These are phyloP conservation scores for Penicillium turbatum DNA, from an alignment of 495 filamentous ascomycete species.

Conservation along the genomic window DNA sequence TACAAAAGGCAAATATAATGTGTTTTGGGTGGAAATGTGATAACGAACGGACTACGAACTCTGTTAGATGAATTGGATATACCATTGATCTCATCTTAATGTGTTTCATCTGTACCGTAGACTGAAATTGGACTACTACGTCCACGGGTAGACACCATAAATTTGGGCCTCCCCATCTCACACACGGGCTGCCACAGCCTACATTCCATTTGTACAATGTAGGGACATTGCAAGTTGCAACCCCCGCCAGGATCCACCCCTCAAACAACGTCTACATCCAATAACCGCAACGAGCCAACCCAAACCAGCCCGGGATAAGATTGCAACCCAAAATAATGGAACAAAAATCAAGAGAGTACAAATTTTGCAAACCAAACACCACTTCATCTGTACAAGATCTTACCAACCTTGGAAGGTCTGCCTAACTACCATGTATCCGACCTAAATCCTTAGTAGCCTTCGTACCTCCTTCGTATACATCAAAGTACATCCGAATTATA, in stretches of 20 bases:
- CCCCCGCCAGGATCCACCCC: conserved; percentile 10
- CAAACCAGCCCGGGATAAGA: background rate
- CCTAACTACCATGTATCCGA: no score
- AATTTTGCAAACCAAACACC: background rate
- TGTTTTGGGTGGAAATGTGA: conserved; percentile 9
- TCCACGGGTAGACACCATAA: background rate
- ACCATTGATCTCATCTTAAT: conserved; percentile 6
- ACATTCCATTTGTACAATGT: background rate
- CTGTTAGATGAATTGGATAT: conserved; percentile 24
- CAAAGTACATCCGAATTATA: no score
- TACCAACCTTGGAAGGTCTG: no score
- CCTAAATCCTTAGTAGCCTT: no score
- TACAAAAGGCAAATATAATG: conserved; percentile 15
- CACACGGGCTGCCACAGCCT: conserved; percentile 1
- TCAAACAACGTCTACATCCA: background rate
- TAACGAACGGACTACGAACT: conserved; percentile 17
- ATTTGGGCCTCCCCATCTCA: conserved; percentile 1
- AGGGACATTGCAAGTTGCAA: background rate
- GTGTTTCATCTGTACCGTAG: background rate
- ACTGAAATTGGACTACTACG: background rate
- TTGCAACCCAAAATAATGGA: background rate
- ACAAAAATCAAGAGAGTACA: background rate
- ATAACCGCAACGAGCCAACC: background rate
- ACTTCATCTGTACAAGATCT: background rate
- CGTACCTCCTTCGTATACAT: no score